phyloP scores from a whole-genome alignment of 352 stramenopile species.

The Pseudoperonospora humuli region DNA sequence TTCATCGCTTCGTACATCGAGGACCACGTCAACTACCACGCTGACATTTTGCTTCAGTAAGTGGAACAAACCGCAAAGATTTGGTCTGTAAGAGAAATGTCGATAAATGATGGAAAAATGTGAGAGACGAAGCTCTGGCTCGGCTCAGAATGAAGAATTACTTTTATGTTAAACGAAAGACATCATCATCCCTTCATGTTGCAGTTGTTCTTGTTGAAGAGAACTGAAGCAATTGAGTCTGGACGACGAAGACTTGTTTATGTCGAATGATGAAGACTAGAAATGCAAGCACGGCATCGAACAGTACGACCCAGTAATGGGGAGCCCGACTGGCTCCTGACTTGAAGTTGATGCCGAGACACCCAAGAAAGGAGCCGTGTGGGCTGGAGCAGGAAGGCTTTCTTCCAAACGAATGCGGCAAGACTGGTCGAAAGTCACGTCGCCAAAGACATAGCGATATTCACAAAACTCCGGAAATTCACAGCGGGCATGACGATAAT shows the following conservation, averaged over 20 bases:
- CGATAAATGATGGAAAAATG: neutral
- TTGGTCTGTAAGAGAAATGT: neutral
- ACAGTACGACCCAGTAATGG: constrained; percentile 35
- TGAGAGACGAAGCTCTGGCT: constrained; percentile 20
- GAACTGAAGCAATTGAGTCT: constrained; percentile 18
- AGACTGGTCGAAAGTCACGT: constrained; percentile 76
- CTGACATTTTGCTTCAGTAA: constrained; percentile 69
- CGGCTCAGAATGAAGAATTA: no score
- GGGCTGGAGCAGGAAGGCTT: constrained; percentile 20
- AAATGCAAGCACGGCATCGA: constrained; percentile 26
- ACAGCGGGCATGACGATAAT: constrained; percentile 63
- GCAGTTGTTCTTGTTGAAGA: constrained; percentile 23
- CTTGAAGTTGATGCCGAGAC: constrained; percentile 20
- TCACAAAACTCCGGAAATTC: constrained; percentile 74
- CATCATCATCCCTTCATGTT: constrained; percentile 5
- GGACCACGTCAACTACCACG: constrained; percentile 93
- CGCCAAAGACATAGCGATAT: constrained; percentile 76
- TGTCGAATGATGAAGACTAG: constrained; percentile 16
- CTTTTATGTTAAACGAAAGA: constrained; percentile 4
- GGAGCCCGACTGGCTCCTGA: constrained; percentile 15
- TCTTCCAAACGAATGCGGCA: constrained; percentile 43
- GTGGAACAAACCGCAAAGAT: neutral
- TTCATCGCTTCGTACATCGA: constrained; percentile 96
- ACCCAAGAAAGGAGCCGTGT: constrained; percentile 16
- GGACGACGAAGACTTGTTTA: constrained; percentile 16